A percentile compares a stretch with the other conserved stretches of the same genome.
These are phyloP conservation scores for Carex arenaria DNA, from an alignment of 202 grass and related monocot species.

Conservation along the genomic window DNA sequence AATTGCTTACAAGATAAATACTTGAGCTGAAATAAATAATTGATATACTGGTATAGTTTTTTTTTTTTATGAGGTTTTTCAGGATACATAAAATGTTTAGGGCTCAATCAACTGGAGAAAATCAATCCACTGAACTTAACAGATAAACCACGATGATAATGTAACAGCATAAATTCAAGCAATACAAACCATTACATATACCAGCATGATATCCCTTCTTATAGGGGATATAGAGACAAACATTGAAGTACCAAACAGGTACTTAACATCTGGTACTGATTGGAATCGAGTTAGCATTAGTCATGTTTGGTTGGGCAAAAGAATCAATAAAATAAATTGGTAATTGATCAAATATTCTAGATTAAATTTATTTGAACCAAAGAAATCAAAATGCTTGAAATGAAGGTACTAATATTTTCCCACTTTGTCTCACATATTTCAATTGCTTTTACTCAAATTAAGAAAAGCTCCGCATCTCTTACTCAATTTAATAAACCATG, in stretches of 20 bases:
- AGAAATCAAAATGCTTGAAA: background rate
- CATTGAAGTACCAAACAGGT: background rate
- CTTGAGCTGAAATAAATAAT: background rate
- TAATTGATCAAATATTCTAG: conserved; percentile 3
- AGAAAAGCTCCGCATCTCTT: no score
- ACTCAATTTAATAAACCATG: background rate
- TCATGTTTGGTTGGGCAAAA: background rate
- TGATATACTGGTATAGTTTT: background rate
- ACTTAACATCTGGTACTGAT: background rate
- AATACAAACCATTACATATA: background rate
- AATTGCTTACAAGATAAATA: background rate
- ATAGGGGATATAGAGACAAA: background rate
- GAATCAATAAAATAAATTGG: background rate
- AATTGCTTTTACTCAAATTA: no score
- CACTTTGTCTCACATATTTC: no score
- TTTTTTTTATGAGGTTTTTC: background rate
- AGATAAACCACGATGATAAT: background rate
- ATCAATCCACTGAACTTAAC: background rate
- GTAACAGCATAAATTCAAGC: background rate
- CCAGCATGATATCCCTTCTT: background rate
- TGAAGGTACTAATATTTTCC: no score
- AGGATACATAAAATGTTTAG: background rate
- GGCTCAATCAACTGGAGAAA: background rate
- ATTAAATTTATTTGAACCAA: background rate
- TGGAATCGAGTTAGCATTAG: background rate